Evolutionary conservation across 2,329 filamentous ascomycete species (phyloP), one percentile per base, ranked within the genome.

Genomic region (Fusarium multiceps): DNA sequence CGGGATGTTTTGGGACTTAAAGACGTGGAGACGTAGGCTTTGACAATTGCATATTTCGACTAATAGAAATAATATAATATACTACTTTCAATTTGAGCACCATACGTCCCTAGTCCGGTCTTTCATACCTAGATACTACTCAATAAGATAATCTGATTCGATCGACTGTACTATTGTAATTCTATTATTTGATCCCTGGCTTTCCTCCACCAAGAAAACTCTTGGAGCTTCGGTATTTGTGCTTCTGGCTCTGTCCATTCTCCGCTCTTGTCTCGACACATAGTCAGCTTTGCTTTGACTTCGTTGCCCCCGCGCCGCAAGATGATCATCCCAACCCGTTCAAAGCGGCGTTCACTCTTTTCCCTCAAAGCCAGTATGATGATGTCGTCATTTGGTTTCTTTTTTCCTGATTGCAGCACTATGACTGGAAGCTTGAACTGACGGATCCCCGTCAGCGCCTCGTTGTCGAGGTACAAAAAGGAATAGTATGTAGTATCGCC

Each of bases 401-500:
- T 1, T 0, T 4, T n/a, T 11, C 23, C n/a, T 6, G 10, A 16
- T 4, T 53, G 13, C 10, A 53, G 0, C 4, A 54, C 11, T 2
- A 54, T 43, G 16, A 45, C 16, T 13, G 37, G 50, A 25, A 54
- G 32, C 8, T 45, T 1, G 6, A 45, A 25, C 10, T 14, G 27
- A 6, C 1, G 7, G 0, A 37, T 1, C 0, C 11, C 37, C 0
- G 14, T 32, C 1, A 7, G 16, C 2, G 20, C 34, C 4, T 21
- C n/a, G 6, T 54, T 20, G 18, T 54, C 14, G 1, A 54, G 20
- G 20, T 54, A 25, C 0, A 45, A 3, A 9, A 54, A 54, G 4
- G 27, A 54, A 11, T 45, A 25, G 37, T 6, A 43, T 2, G 9
- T n/a, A 1, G 20, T n/a, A 8, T 43, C n/a, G 1, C 0, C 8